Conservation (phyloP, 257 asterid genomes). For the Solanum dulcamara region DNA sequence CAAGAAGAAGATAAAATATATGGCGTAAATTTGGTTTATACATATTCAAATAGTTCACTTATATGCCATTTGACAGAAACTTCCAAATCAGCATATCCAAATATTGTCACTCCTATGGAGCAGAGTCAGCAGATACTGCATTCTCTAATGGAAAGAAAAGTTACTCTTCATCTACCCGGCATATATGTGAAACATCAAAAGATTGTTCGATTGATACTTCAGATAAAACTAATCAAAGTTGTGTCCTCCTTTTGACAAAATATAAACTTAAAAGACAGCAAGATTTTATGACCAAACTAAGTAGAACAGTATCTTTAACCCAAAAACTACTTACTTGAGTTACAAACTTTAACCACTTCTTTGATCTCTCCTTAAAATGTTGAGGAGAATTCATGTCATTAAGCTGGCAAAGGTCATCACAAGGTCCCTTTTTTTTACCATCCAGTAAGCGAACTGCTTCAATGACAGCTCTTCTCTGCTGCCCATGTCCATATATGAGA, state of each 20-base stretch:
- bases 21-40: not conserved
- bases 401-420: constrained; percentile 26
- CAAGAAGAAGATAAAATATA: not conserved
- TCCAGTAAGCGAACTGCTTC: constrained; percentile 81
- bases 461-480: constrained; percentile 84
- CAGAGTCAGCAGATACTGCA: not conserved
- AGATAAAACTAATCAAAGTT: not conserved
- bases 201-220: not conserved
- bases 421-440: constrained; percentile 39
- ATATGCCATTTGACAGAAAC: not conserved
- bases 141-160: not conserved
- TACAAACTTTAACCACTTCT: constrained; percentile 90
- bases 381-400: constrained; percentile 48
- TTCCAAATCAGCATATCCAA: not conserved
- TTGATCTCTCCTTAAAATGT: constrained; percentile 73
- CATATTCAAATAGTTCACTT: not conserved
- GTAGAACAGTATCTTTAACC: constrained; percentile 38
- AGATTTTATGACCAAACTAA: not conserved
- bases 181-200: not conserved
- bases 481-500: constrained; percentile 85
- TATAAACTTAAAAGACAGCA: not conserved
- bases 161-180: not conserved
- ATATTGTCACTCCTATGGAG: not conserved
- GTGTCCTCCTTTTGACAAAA: not conserved
- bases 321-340: constrained; percentile 54